Base-by-base conservation (phyloP, 352 stramenopile species). In the Blastocystis sp. region DNA sequence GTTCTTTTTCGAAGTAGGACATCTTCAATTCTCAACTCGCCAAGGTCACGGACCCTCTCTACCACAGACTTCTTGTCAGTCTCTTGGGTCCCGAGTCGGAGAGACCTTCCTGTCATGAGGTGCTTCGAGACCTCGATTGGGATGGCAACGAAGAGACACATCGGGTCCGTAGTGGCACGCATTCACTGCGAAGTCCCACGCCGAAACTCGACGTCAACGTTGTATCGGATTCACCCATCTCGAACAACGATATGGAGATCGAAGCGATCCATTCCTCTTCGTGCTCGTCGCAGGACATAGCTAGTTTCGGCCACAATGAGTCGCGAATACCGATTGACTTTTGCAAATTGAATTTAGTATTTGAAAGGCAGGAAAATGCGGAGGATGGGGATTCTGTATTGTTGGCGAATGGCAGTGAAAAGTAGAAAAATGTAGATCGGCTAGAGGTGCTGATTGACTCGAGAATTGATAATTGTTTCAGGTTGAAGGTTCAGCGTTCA, bases 331-430 rank as follows among this genome's bases (percentile, higher is more conserved):
- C 68, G 20, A 34, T 79, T 1, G 50, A 43, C 8, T 79, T 79
- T 34, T 79, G 41, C 68, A 79, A 59, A 20, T 13, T 79, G 41
- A 56, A 79, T 62, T 56, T 79, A n/a, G 50, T 59, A n/a, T 59
- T 59, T 59, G 50, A n/a, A n/a, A 13, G 11, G 50, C 50, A 59
- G 43, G 43, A 62, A 1, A 13, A 18, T 61, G 4, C 20, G 3
- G 23, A 18, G 18, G 2, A 56, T 7, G 37, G 13, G 43, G 29
- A 79, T 39, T 13, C 47, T 39, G 23, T 29, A 20, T n/a, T 79
- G 43, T 34, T 79, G 29, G 18, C 13, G 15, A n/a, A 29, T 37
- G 50, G 8, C 9, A 2, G 47, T 43, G 13, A 79, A n/a, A 20
- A 13, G 68, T 11, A 50, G 41, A 20, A 43, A 18, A 15, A 39